Evolutionary conservation across 1,139 yeast species (phyloP), one percentile per base, ranked within the genome.

Genomic region (Debaryomycetaceae sp.): DNA sequence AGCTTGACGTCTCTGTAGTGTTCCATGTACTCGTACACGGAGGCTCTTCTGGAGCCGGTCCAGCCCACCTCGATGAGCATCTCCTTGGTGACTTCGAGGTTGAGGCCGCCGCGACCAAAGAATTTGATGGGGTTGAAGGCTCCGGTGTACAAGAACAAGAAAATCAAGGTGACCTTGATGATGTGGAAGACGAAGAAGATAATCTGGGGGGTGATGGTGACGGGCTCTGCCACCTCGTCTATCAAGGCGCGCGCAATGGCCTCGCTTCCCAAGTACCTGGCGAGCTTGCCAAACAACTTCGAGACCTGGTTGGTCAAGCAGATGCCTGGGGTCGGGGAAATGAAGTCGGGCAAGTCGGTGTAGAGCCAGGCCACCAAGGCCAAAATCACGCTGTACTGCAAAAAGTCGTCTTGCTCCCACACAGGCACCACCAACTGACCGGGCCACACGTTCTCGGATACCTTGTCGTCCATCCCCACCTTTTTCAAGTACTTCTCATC

Each of bases 301-400:
- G 82, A 69, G 24, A 81, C 51, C 53, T 83, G 81, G 58, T 83
- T 83, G n/a, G 95, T 85, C 47, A 89, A 72, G 52, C 93, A 85
- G 47, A 83, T 76, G 27, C 97, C 97, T 0, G 98, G 98, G 4
- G 98, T 91, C 42, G 97, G 97, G 37, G 91, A 80, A 46, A 89
- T 72, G 55, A 75, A 78, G 59, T 89, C 96, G 1, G 99, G 99
- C 60, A 93, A 75, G 66, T 93, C 98, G 4, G 96, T 83, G 64
- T 91, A 93, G 50, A 93, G 76, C 98, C 99, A 93, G 17, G 68
- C 68, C 11, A 76, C 44, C 57, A 90, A 70, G 6, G 75, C 49
- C 0, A 76, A 44, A 14, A 78, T 49, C 42, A 83, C 72, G 2
- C 74, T 52, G 48, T 76, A 66, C 51, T 75, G 75, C 23, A 78